Base-by-base conservation (phyloP, 371 early-diverging fungal genomes). In the Blakeslea trispora region DNA sequence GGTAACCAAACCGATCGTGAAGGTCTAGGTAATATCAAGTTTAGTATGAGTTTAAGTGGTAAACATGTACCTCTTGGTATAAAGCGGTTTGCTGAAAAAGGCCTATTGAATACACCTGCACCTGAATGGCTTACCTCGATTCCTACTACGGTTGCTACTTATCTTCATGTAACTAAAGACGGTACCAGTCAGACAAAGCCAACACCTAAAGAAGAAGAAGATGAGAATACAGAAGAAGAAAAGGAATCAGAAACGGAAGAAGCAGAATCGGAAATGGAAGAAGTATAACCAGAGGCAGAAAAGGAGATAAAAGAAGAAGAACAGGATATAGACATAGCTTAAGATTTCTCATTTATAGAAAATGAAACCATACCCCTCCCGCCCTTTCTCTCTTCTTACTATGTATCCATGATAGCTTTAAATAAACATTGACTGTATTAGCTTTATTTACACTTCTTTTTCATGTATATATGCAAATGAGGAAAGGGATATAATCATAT, bases 51-150 rank as follows among this genome's bases (percentile, higher is more conserved):
- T 0, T 51, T 84, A 49, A 71, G 74, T 19, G 85, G 85, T 0
- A 43, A 50, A 0, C 81, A 76, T 70, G 77, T 84, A 13, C 67
- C 79, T 32, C 75, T 79, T 40, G 85, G 85, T 5, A 21, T 84
- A 14, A 71, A 65, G 47, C 57, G 61, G 11, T 43, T 80, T 48
- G 58, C 75, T 23, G 55, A 67, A 5, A 50, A 63, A 7, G 85
- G 81, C 1, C 53, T 71, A 18, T 54, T 79, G 1, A 63, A 71
- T 14, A 32, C 60, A 5, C 71, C 81, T 5, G 56, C 78, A 44
- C 81, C 81, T 0, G 53, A 53, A 8, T 84, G 77, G 66, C 43
- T 82, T 37, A 58, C 64, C 2, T 72, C 70, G n/a, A 32, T 71
- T 0, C 65, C 61, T 18, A 14, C 64, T 1, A 49, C 64, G 17